A percentile compares a stretch with the other conserved stretches of the same genome.
Conservation (phyloP, 805 yeast genomes). For the Grigorovia humatica region DNA sequence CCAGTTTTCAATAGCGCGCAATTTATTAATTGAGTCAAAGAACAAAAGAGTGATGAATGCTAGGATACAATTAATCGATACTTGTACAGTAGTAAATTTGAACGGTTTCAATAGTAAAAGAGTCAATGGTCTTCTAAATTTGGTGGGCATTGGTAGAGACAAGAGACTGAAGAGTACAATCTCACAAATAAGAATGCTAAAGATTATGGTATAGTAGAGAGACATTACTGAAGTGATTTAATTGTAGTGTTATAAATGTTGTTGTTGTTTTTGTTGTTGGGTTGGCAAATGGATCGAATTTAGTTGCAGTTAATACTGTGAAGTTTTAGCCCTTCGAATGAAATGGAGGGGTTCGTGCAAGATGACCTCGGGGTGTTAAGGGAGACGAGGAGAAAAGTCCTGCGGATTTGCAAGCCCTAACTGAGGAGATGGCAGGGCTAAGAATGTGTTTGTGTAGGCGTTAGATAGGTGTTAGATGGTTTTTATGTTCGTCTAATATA, state of each 20-base stretch:
- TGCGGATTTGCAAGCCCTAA: too few relatives aligned
- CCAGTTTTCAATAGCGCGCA: conserved; percentile 52
- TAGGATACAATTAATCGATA: conserved; percentile 69
- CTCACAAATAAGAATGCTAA: conserved; percentile 67
- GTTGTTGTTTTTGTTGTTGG: too few relatives aligned
- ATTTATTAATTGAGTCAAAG: conserved; percentile 80
- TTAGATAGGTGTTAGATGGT: too few relatives aligned
- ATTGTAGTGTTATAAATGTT: background rate
- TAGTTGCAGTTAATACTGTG: too few relatives aligned
- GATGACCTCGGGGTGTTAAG: too few relatives aligned
- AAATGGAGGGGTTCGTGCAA: too few relatives aligned
- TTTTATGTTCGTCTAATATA: too few relatives aligned
- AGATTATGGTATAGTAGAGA: conserved; percentile 37
- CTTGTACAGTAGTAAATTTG: conserved; percentile 57
- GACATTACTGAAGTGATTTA: conserved; percentile 13
- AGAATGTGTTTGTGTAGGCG: too few relatives aligned
- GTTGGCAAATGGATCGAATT: too few relatives aligned
- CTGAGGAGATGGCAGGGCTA: too few relatives aligned
- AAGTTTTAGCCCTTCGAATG: too few relatives aligned
- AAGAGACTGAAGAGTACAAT: conserved; percentile 68
- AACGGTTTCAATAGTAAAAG: conserved; percentile 56
- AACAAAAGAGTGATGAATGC: conserved; percentile 78
- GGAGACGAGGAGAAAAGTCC: too few relatives aligned
- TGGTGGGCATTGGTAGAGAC: conserved; percentile 79
- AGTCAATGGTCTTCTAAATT: conserved; percentile 57